Evolutionary conservation across 2,329 filamentous ascomycete genomes (phyloP), one percentile per base, ranked within the genome.

Genomic region (Onygenales sp.): DNA sequence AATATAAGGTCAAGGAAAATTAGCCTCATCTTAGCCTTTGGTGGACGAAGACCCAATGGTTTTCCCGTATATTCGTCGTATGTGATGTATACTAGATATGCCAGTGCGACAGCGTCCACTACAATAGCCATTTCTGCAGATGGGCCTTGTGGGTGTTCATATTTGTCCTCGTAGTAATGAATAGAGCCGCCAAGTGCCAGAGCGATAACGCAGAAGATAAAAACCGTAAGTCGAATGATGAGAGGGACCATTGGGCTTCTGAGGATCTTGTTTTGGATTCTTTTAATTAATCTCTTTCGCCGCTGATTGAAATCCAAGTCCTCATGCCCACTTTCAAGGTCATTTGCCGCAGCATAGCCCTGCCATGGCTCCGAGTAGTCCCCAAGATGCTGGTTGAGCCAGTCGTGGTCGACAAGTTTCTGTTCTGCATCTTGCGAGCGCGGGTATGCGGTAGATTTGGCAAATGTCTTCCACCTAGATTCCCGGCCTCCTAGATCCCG

Each of bases 41-140:
- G 84, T 6, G 84, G 85, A 43, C 94, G 86, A 56, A 98, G 75
- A 1, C 93, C 93, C 17, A 98, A 76, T 21, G 94, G 93, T 67
- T 94, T 94, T 33, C 89, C 89, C 5, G 89, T 93, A 72, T 96
- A 97, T 72, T 98, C 93, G 66, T 98, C 93, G 73, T 85, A 95
- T 27, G 91, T 94, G 73, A 97, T 93, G 72, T 95, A 97, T 48
- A 87, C 74, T 53, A 94, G 86, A 71, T 97, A 98, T 2, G 92
- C 83, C 55, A 97, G 79, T 2, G 93, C 92, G 11, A 97, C 79
- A 6, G 86, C 83, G 69, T 97, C 92, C 41, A 98, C 87, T 38
- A 89, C 82, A 52, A 97, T 85, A 33, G 92, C 92, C 73, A 97
- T 90, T 55, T 90, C 81, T 7, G 89, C 87, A 50, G 93, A 94